Evolutionary conservation across 2,329 filamentous ascomycete genomes (phyloP), one percentile per base, ranked within the genome.

Genomic region (Pseudogymnoascus sp.): DNA sequence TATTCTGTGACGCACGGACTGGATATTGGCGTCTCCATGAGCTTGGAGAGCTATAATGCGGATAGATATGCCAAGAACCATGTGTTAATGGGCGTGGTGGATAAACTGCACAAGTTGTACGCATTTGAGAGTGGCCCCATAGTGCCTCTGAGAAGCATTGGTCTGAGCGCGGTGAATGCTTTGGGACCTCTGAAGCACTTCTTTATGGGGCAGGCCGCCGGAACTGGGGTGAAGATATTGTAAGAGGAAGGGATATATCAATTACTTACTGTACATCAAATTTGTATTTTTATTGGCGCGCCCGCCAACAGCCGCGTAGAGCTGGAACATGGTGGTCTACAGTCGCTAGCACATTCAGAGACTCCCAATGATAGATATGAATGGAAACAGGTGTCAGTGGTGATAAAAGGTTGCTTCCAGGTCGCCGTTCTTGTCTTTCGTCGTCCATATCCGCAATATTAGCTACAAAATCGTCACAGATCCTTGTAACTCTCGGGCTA

Each of bases 51-150:
- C 14, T 99, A 98, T 77, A 87, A 87, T 67, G 81, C 84, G 1
- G 91, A 95, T 71, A 84, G 93, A 40, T 99, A 96, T 75, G 84
- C 87, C 2, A 84, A 86, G 41, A 98, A 98, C 75, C 89, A 89
- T 67, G 82, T 88, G 65, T 82, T 96, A 74, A 80, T 93, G 62
- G 93, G 86, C 63, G 89, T 89, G 53, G 90, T 87, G 68, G 93
- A 98, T 77, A 93, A 97, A 78, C 79, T 98, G 69, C 92, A 97
- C 76, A 96, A 93, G 78, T 77, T 97, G 46, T 98, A 96, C 75
- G 89, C 88, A n/a, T 85, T 91, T 0, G 86, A 86, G 22, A 87
- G 84, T 65, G 90, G 90, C 0, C 92, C 92, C 0, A 77, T 98
- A 35, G 89, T 96, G 16, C 88, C 89, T 69, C 79, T 93, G 60